Percentiles rank a stretch among this genome's conserved stretches.
phyloP scores from a whole-genome alignment of 352 stramenopile species.

The Blastocystis hominis region DNA sequence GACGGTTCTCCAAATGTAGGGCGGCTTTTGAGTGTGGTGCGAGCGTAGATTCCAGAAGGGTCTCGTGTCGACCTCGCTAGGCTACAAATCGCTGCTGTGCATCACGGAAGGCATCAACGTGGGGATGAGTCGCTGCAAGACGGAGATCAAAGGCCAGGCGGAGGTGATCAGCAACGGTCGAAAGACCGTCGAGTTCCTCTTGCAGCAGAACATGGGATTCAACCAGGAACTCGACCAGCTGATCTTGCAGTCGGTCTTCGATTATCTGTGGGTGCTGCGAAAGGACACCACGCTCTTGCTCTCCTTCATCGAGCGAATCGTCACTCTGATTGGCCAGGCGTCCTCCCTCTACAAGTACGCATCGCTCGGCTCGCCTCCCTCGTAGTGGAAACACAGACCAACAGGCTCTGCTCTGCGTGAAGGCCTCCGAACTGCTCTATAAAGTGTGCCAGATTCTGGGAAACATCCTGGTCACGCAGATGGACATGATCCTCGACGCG shows the following conservation, averaged over 20 bases:
- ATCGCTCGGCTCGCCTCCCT: not conserved
- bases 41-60: not conserved
- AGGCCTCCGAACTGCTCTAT: not conserved
- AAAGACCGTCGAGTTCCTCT: not conserved
- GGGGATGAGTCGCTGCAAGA: not conserved
- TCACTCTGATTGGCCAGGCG: not conserved
- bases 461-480: not conserved
- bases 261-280: slow-evolving; percentile 31
- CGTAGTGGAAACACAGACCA: slow-evolving; percentile 11
- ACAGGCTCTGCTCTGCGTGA: not conserved
- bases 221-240: not conserved
- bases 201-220: not conserved
- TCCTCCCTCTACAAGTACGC: not conserved
- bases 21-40: too few species aligned
- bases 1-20: not conserved
- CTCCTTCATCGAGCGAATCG: not conserved
- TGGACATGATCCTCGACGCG: not conserved
- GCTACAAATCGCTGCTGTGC: not conserved
- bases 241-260: not conserved
- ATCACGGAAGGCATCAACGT: slow-evolving; percentile 9
- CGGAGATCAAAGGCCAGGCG: not conserved
- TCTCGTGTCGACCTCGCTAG: not conserved
- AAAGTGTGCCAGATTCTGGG: not conserved
- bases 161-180: not conserved
- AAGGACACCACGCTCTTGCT: not conserved